Conservation (phyloP, 495 filamentous ascomycete species). For the Xylaria grammica region DNA sequence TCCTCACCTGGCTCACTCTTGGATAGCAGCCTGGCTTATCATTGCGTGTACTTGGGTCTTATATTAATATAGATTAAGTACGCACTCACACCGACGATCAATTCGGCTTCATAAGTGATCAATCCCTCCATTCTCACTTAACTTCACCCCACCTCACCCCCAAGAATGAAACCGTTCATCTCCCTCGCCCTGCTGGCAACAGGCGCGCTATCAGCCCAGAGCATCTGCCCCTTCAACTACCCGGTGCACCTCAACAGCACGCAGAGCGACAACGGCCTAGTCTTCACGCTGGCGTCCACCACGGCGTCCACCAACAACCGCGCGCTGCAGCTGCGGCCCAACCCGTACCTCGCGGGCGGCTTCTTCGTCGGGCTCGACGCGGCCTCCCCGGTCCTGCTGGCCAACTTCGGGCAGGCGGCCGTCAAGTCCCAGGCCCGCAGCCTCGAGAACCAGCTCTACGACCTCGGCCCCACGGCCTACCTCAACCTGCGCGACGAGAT, state of each 20-base stretch:
- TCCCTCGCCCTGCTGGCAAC: slow-evolving; percentile 17
- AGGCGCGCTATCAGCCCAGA: slow-evolving; percentile 16
- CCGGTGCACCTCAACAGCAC: slow-evolving; percentile 17
- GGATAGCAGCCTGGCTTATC: too few species aligned
- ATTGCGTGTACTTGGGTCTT: too few species aligned
- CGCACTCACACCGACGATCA: too few species aligned
- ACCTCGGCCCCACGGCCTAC: slow-evolving; percentile 23
- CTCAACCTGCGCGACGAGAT: slow-evolving; percentile 20
- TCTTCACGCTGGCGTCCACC: slow-evolving; percentile 16
- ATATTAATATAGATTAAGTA: too few species aligned
- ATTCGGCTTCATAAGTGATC: too few species aligned
- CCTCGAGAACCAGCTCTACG: slow-evolving; percentile 20
- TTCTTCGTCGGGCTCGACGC: slow-evolving; percentile 26
- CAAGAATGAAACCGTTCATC: neutral
- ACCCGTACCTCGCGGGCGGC: slow-evolving; percentile 13
- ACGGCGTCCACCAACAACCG: slow-evolving; percentile 21
- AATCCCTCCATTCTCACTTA: too few species aligned
- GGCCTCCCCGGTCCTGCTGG: slow-evolving; percentile 17
- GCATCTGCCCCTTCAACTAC: slow-evolving; percentile 27
- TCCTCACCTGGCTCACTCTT: too few species aligned
- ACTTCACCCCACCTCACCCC: neutral
- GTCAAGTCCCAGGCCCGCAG: slow-evolving; percentile 13
- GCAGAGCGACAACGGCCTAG: slow-evolving; percentile 17
- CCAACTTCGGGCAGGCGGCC: slow-evolving; percentile 12
- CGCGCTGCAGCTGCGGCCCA: slow-evolving; percentile 18